These are phyloP conservation scores for Rostrohypoxylon terebratum DNA, from an alignment of 495 filamentous ascomycete genomes.

Conservation along the genomic window DNA sequence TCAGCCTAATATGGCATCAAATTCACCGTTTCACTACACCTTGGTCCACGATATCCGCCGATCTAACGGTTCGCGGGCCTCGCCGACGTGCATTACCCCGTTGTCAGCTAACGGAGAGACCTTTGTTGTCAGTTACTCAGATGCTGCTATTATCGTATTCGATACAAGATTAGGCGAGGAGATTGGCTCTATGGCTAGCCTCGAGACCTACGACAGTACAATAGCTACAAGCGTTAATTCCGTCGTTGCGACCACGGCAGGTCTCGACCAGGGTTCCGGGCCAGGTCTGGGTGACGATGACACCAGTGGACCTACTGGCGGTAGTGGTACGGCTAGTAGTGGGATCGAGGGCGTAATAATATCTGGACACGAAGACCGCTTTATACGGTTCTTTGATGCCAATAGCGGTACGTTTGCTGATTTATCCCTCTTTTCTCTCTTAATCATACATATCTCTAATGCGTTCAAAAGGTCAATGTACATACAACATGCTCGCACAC, in stretches of 20 bases:
- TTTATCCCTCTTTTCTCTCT: not conserved
- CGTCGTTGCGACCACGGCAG: conserved; percentile 87
- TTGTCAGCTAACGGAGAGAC: conserved; percentile 86
- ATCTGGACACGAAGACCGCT: conserved; percentile 94
- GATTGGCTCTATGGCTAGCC: conserved; percentile 87
- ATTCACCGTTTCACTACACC: conserved; percentile 67
- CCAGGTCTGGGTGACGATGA: conserved; percentile 69
- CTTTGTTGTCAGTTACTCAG: conserved; percentile 92
- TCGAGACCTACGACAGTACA: conserved; percentile 92
- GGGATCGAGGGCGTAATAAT: conserved; percentile 93
- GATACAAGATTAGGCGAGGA: conserved; percentile 93
- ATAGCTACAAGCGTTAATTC: conserved; percentile 86
- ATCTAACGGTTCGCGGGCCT: conserved; percentile 69
- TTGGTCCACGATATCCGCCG: conserved; percentile 87
- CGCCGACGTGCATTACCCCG: conserved; percentile 91
- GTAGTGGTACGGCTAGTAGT: conserved; percentile 66
- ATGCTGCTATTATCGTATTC: conserved; percentile 89
- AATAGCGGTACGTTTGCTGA: conserved; percentile 84
- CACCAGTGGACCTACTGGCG: conserved; percentile 78
- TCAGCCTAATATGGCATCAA: conserved; percentile 83
- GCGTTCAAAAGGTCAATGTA: conserved; percentile 86
- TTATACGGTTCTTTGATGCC: conserved; percentile 96
- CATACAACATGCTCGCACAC: conserved; percentile 97
- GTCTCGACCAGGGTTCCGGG: conserved; percentile 75
- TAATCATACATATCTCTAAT: conserved; percentile 48